phyloP scores from a whole-genome alignment of 106 monocot species.

The Platanthera zijinensis region DNA sequence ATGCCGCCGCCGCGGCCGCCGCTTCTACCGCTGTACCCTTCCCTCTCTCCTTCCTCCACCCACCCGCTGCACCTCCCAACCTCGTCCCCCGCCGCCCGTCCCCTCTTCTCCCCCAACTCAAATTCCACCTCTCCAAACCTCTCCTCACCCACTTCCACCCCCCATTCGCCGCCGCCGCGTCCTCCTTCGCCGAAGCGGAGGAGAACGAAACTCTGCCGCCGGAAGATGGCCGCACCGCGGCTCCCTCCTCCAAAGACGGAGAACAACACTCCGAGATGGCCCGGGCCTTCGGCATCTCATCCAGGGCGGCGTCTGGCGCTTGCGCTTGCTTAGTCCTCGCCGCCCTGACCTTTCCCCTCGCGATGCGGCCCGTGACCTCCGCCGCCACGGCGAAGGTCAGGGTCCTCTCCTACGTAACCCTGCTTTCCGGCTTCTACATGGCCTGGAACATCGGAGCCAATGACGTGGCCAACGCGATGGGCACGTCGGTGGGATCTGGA shows the following conservation, averaged over 20 bases:
- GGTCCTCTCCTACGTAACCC: conserved; percentile 56
- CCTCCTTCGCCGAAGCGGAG: conserved; percentile 50
- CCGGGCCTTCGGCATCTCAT: conserved; percentile 71
- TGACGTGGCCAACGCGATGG: conserved; percentile 98
- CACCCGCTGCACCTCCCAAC: neutral
- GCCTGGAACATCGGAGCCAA: conserved; percentile 99
- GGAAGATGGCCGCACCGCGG: neutral
- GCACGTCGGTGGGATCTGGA: conserved; percentile 95
- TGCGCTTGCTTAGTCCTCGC: conserved; percentile 63
- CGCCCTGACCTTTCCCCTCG: conserved; percentile 53
- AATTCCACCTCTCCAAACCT: neutral
- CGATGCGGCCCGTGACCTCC: conserved; percentile 30
- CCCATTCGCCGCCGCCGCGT: conserved; percentile 24
- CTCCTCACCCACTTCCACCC: neutral
- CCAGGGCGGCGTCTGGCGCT: conserved; percentile 52
- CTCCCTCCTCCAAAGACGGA: neutral
- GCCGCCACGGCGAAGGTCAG: conserved; percentile 40
- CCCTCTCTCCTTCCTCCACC: neutral
- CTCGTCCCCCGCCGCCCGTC: neutral
- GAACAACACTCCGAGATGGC: conserved; percentile 70
- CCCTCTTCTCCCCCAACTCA: neutral
- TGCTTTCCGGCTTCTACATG: conserved; percentile 91
- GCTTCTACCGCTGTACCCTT: neutral
- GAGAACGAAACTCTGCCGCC: neutral
- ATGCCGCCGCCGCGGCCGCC: conserved; percentile 3